Evolutionary conservation across 495 filamentous ascomycete species (phyloP), one percentile per base, ranked within the genome.

Genomic region (Stereocaulon alpinum): DNA sequence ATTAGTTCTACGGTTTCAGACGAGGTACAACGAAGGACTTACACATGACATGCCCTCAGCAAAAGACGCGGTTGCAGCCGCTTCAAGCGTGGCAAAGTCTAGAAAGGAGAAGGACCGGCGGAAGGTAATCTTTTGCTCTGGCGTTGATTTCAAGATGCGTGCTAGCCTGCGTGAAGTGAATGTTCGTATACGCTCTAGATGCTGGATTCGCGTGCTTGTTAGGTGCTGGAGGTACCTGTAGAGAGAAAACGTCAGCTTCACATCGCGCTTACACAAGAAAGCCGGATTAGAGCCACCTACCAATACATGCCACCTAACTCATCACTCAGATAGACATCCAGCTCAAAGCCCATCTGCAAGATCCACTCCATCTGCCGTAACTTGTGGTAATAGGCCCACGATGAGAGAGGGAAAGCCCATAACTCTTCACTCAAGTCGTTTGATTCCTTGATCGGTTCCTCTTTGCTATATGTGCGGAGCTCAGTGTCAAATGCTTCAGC

Each of bases 341-440:
- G 83, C 70, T 97, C 93, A 68, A 99, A 96, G n/a, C 93, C 93
- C 55, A 96, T 83, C 69, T 96, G 89, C 14, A 96, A 77, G 48
- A 93, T 85, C 76, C 85, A 86, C 60, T 91, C 86, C 80, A 96
- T 87, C 64, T 93, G 83, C 10, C 77, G 81, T 2, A 96, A 77
- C 68, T 95, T 97, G 66, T 95, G 86, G 56, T 89, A 81, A 67
- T 92, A 93, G 0, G 84, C 81, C 93, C 93, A 98, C 6, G 85
- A 87, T 6, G 87, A 88, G 2, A 98, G 77, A 0, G 91, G 89
- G 65, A 83, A 87, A 0, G 80, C 80, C 66, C 75, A 86, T 14
- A 78, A 76, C 20, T 76, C 62, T 40, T 55, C 51, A 56, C 77
- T 74, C 18, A 65, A 48, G 72, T 30, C 73, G 69, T 22, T 72